A percentile compares a stretch with the other conserved stretches of the same genome.
phyloP scores from a whole-genome alignment of 345 rosid genomes.

The Eucalyptus guilfoylei region DNA sequence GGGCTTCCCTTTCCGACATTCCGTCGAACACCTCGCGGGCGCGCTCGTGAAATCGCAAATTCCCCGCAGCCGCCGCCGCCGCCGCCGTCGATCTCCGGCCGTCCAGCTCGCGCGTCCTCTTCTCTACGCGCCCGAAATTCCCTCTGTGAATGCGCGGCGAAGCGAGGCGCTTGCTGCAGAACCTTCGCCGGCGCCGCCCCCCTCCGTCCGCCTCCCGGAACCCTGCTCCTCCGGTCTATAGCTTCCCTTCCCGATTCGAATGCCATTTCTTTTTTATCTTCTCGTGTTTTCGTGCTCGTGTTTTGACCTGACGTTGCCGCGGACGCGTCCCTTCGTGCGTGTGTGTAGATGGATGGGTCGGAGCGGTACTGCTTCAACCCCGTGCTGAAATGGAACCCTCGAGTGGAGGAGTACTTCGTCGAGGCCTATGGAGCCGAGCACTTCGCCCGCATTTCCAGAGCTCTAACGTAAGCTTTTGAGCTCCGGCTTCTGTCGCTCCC shows the following conservation, averaged over 20 bases:
- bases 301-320: not conserved
- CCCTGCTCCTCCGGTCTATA: not conserved
- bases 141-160: slow-evolving; percentile 38
- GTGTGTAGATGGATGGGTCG: slow-evolving; percentile 33
- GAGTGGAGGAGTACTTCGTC: slow-evolving; percentile 71
- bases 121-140: not conserved
- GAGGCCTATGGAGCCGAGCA: slow-evolving; percentile 69
- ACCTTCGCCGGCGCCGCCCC: slow-evolving; percentile 8
- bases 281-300: not conserved
- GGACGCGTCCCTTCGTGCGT: not conserved
- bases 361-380: slow-evolving; percentile 81
- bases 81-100: not conserved
- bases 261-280: not conserved
- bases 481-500: not conserved
- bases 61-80: not conserved
- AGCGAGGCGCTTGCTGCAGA: slow-evolving; percentile 39
- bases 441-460: slow-evolving; percentile 66
- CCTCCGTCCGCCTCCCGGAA: slow-evolving; percentile 4
- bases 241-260: not conserved
- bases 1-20: not conserved
- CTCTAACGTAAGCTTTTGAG: slow-evolving; percentile 43
- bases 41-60: not conserved
- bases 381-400: slow-evolving; percentile 62
- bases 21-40: not conserved
- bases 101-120: not conserved